Conservation (phyloP, 805 yeast species). For the Candida lessepsii region DNA sequence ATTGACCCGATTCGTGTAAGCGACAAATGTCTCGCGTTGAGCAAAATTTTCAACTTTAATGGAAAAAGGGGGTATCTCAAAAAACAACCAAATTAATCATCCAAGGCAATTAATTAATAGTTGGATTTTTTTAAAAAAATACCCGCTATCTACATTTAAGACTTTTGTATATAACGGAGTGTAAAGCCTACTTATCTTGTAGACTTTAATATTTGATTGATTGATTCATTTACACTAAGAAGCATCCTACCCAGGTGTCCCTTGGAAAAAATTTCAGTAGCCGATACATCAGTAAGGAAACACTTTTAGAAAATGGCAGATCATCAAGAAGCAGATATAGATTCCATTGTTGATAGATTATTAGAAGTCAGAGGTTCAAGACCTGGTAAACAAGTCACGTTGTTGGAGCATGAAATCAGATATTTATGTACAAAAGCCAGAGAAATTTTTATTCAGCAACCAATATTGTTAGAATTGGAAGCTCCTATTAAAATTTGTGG, state of each 20-base stretch:
- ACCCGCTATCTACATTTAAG: slow-evolving; percentile 4
- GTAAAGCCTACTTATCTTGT: neutral
- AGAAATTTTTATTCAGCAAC: slow-evolving; percentile 97
- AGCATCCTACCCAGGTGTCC: neutral
- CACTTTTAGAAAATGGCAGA: slow-evolving; percentile 26
- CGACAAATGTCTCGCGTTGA: slow-evolving; percentile 9
- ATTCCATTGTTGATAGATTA: slow-evolving; percentile 93
- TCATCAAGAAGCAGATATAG: slow-evolving; percentile 83
- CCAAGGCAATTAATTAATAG: slow-evolving; percentile 1
- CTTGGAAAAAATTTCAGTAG: neutral
- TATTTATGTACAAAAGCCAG: slow-evolving; percentile 96
- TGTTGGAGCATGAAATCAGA: slow-evolving; percentile 91
- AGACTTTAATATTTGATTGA: slow-evolving; percentile 2
- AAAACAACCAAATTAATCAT: slow-evolving; percentile 7
- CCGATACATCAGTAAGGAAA: neutral
- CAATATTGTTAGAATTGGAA: slow-evolving; percentile 89
- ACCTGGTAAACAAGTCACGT: slow-evolving; percentile 95
- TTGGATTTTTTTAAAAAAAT: neutral
- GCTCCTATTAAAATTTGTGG: slow-evolving; percentile 98
- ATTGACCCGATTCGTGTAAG: neutral
- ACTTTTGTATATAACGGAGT: slow-evolving; percentile 2
- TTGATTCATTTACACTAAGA: neutral
- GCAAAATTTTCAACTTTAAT: slow-evolving; percentile 5
- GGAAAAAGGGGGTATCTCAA: slow-evolving; percentile 9
- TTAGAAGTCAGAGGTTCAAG: slow-evolving; percentile 97